A percentile compares a stretch with the other conserved stretches of the same genome.
phyloP scores from a whole-genome alignment of 202 grass and related monocot genomes.

The Eragrostis tef region DNA sequence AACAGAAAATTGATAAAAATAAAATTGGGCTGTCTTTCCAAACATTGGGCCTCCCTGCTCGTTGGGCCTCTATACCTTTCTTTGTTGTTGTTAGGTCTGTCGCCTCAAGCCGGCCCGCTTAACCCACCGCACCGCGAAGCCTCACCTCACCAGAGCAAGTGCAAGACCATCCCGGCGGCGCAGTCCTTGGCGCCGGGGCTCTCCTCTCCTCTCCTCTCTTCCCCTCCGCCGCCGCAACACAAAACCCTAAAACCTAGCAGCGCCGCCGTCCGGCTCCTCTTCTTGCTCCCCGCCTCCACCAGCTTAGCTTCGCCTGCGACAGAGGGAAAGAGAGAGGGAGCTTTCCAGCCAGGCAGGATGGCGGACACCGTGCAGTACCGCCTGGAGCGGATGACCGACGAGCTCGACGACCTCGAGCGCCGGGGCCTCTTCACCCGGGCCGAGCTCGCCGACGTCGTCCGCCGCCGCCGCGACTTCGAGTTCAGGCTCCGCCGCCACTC shows the following conservation, averaged over 20 bases:
- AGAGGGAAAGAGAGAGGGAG: not conserved
- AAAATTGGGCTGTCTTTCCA: not conserved
- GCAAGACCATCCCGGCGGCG: not conserved
- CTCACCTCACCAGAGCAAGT: not conserved
- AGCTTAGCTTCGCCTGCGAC: not conserved
- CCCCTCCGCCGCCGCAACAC: not conserved
- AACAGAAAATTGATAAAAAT: not conserved
- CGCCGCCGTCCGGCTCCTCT: no score
- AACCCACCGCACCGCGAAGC: not conserved
- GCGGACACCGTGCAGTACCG: slow-evolving; percentile 84
- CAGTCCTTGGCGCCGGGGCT: not conserved
- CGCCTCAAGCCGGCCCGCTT: not conserved
- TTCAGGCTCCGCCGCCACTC: slow-evolving; percentile 80
- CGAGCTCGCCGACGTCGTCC: slow-evolving; percentile 74
- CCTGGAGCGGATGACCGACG: slow-evolving; percentile 81
- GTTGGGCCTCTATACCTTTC: not conserved
- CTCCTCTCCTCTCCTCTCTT: not conserved
- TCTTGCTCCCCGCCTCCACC: not conserved
- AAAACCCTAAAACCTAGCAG: slow-evolving; percentile 17
- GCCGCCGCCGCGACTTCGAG: slow-evolving; percentile 81
- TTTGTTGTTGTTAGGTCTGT: no score
- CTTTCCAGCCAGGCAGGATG: slow-evolving; percentile 40
- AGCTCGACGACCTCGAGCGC: slow-evolving; percentile 83
- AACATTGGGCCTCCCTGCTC: not conserved
- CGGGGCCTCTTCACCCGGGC: slow-evolving; percentile 76